Conservation (phyloP, 148 eudicot genomes). For the Amaranthus palmeri region DNA sequence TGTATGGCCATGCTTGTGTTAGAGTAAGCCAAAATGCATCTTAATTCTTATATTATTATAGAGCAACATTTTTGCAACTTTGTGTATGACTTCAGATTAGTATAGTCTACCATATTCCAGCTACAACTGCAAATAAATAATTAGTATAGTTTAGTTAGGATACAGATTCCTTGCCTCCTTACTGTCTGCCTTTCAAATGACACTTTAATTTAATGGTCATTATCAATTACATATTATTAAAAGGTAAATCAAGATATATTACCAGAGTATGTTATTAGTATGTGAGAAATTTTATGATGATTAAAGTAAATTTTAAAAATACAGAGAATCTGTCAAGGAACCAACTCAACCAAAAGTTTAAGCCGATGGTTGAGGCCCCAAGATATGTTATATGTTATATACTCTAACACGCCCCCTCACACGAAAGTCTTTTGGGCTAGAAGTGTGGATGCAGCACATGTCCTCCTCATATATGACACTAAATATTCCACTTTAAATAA, state of each 20-base stretch:
- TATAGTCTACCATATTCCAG: constrained; percentile 17
- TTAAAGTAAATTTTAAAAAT: too few species aligned
- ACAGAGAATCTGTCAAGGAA: too few species aligned
- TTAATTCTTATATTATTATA: background rate
- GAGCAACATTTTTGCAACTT: background rate
- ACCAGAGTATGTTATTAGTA: background rate
- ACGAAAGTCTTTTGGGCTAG: too few species aligned
- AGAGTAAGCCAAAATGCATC: background rate
- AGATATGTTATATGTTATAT: too few species aligned
- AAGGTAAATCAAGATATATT: constrained; percentile 13
- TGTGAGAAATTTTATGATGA: too few species aligned
- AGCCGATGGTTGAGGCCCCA: too few species aligned
- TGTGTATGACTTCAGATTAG: background rate
- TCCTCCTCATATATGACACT: too few species aligned
- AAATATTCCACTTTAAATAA: too few species aligned
- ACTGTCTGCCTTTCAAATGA: constrained; percentile 24
- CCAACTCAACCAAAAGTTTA: too few species aligned
- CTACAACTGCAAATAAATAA: background rate
- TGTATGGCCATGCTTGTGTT: constrained; percentile 2
- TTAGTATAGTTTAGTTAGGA: constrained; percentile 10
- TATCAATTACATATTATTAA: background rate
- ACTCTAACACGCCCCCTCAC: too few species aligned
- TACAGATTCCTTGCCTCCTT: constrained; percentile 16
- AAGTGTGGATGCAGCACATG: too few species aligned
- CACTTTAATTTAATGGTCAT: constrained; percentile 19